phyloP scores from a whole-genome alignment of 225 moss, liverwort and hornwort genomes.

The Marchantia paleacea region DNA sequence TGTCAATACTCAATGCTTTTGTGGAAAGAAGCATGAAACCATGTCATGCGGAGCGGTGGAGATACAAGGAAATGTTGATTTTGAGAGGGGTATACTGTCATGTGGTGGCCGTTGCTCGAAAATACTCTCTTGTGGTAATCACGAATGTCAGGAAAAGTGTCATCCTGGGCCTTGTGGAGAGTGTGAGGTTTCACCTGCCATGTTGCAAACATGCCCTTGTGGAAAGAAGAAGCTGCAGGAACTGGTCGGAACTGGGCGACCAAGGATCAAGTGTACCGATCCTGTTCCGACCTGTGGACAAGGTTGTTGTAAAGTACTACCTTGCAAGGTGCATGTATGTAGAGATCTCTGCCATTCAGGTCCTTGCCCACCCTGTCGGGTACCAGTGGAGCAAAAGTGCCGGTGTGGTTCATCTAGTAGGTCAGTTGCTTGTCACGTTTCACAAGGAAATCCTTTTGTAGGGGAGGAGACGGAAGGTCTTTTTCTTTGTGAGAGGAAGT shows the following conservation, averaged over 20 bases:
- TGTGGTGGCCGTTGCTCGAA: slow-evolving; percentile 65
- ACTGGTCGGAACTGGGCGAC: slow-evolving; percentile 35
- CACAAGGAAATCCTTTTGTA: slow-evolving; percentile 34
- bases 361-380: slow-evolving; percentile 66
- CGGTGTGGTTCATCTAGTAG: slow-evolving; percentile 71
- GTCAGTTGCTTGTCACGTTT: slow-evolving; percentile 65
- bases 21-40: slow-evolving; percentile 56
- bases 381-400: slow-evolving; percentile 80
- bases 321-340: slow-evolving; percentile 70
- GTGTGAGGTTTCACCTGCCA: slow-evolving; percentile 79
- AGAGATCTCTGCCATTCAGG: slow-evolving; percentile 68
- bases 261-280: slow-evolving; percentile 60
- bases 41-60: slow-evolving; percentile 72
- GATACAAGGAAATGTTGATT: slow-evolving; percentile 61
- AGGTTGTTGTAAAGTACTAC: slow-evolving; percentile 55
- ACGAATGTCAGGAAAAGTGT: slow-evolving; percentile 73
- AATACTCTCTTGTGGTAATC: slow-evolving; percentile 67
- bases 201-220: slow-evolving; percentile 79
- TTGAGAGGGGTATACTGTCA: slow-evolving; percentile 63
- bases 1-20: slow-evolving; percentile 81
- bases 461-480: slow-evolving; percentile 41
- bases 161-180: slow-evolving; percentile 88
- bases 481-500: slow-evolving; percentile 87
- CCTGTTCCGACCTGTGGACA: slow-evolving; percentile 76
- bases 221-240: slow-evolving; percentile 61